Conservation (phyloP, 2,329 filamentous ascomycete genomes). For the Hypoxylon sp. region DNA sequence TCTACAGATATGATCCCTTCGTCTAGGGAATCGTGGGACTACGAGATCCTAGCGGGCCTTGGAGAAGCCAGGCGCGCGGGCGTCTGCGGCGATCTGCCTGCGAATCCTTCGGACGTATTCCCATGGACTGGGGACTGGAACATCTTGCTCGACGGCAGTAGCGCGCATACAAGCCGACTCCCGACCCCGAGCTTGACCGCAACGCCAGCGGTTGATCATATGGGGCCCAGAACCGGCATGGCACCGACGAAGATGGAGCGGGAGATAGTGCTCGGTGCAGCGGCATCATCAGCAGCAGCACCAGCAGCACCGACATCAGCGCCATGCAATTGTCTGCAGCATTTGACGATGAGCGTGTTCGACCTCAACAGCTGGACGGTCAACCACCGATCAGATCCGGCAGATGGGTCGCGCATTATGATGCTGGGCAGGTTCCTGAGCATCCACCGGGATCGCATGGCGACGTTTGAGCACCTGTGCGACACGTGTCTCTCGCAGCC, state of each 20-base stretch:
- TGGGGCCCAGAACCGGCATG: not conserved
- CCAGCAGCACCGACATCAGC: not conserved
- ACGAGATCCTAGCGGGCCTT: not conserved
- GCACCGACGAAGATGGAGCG: not conserved
- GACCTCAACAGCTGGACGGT: conserved; percentile 1
- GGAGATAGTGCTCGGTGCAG: not conserved
- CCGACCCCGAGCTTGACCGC: not conserved
- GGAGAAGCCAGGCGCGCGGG: not conserved
- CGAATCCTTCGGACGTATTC: not conserved
- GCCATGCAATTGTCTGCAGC: conserved; percentile 1
- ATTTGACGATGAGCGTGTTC: not conserved
- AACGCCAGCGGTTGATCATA: not conserved
- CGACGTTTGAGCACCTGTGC: not conserved
- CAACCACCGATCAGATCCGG: not conserved
- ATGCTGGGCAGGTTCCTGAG: not conserved
- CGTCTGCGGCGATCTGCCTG: not conserved
- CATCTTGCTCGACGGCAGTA: not conserved
- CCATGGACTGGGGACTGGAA: not conserved
- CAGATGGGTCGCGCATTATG: not conserved
- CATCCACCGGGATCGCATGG: not conserved
- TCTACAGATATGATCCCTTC: not conserved
- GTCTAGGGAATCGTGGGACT: not conserved
- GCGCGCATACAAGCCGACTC: not conserved
- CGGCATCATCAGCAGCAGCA: too few relatives aligned
- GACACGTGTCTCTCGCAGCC: not conserved